Base-by-base conservation (phyloP, 768 basidiomycete species). In the Neoboletus brunneissimus region DNA sequence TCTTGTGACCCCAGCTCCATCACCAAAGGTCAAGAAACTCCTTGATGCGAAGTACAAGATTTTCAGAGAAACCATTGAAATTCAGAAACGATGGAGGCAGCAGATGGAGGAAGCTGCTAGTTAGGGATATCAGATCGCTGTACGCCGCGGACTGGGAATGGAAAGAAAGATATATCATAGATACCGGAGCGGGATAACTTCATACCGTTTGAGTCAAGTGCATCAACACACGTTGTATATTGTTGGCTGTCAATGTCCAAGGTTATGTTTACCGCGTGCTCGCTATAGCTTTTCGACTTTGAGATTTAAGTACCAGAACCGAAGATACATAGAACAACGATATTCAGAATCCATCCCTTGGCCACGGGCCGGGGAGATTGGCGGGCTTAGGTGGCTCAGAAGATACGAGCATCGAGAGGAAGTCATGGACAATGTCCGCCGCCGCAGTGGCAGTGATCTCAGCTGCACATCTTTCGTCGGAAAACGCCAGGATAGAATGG, bases 31-130 rank as follows among this genome's bases (percentile, higher is more conserved):
- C 72, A 85, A 83, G 72, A 87, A 77, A 66, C 70, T 98, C 46
- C 75, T 98, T 49, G 85, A 91, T 53, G 92, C 88, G 9, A 99
- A 99, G 76, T 98, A 97, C 73, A 86, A 83, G 70, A 94, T 98
- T 66, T 98, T 98, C 77, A 73, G 82, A 54, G 94, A 98, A 70
- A 81, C 77, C 20, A 92, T 97, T 46, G 89, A 92, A 16, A 86
- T 93, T 41, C 97, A 99, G 77, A 84, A 83, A 67, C 78, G 85
- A 55, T 98, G 94, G 96, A 81, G 91, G 58, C 75, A 76, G 61
- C 80, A 90, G 67, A 88, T 97, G 67, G 86, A 89, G 56, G 80
- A 81, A 47, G 85, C 87, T 37, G 18, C 52, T 41, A 40, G 29
- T n/a, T 44, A n/a, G 53, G 23, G 9, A 27, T 20, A 31, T 35